A percentile compares a stretch with the other conserved stretches of the same genome.
phyloP scores from a whole-genome alignment of 2,329 filamentous ascomycete species.

The Hirsutella rhossiliensis region DNA sequence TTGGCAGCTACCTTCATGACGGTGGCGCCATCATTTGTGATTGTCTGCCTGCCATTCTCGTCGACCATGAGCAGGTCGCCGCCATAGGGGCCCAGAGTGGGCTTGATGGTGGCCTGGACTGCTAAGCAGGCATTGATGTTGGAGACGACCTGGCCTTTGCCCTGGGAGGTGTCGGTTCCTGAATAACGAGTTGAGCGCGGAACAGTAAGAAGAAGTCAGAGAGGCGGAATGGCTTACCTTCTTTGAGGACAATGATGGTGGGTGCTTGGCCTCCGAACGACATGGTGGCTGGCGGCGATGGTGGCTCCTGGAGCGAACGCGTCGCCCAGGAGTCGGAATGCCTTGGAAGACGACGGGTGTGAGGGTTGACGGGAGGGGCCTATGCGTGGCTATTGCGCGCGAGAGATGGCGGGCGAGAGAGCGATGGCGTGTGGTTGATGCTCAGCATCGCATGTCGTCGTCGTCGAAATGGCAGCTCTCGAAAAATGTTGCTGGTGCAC shows the following conservation, averaged over 20 bases:
- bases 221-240: conserved; percentile 51
- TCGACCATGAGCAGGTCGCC: conserved; percentile 94
- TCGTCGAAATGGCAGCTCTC: conserved; percentile 15
- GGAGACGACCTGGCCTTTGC: conserved; percentile 89
- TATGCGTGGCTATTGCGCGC: neutral
- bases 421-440: neutral
- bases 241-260: conserved; percentile 95
- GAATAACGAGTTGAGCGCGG: neutral
- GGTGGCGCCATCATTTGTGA: conserved; percentile 97
- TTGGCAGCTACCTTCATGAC: conserved; percentile 74
- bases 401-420: neutral
- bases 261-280: conserved; percentile 96
- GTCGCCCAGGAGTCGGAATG: too few species aligned
- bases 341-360: too few species aligned
- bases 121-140: conserved; percentile 98
- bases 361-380: too few species aligned
- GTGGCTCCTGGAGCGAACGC: too few species aligned
- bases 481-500: conserved; percentile 33
- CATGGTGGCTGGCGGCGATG: conserved; percentile 42
- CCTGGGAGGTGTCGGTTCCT: conserved; percentile 97
- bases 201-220: neutral
- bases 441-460: conserved; percentile 17
- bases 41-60: conserved; percentile 88
- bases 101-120: conserved; percentile 91
- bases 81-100: conserved; percentile 90